Percentiles rank a stretch among this genome's conserved stretches.
Evolutionary conservation across 2,329 filamentous ascomycete genomes (phyloP).

Genomic region (Colletotrichum simmondsii): DNA sequence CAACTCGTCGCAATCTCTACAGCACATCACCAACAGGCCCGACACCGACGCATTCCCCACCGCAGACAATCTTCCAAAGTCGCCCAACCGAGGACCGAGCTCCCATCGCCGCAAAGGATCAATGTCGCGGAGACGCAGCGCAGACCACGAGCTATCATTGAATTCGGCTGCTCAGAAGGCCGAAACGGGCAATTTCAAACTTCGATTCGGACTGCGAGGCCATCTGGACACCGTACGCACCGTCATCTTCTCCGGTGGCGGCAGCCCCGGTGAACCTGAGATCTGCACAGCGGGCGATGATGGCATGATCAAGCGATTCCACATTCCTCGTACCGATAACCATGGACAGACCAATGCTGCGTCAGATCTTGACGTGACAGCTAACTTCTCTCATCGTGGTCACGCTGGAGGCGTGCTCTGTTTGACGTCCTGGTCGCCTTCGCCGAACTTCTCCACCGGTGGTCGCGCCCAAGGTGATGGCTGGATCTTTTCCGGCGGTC

Average conservation of each 20-base stretch:
- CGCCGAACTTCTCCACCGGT: conserved; percentile 89
- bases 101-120: conserved; percentile 86
- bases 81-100: conserved; percentile 75
- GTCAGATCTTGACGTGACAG: conserved; percentile 89
- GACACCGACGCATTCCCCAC: conserved; percentile 90
- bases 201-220: conserved; percentile 89
- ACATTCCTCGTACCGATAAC: conserved; percentile 84
- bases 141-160: conserved; percentile 72
- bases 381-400: conserved; percentile 94
- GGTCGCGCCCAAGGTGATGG: conserved; percentile 90
- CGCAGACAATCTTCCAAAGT: conserved; percentile 83
- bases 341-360: conserved; percentile 60
- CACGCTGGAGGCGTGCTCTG: conserved; percentile 92
- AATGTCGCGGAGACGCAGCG: conserved; percentile 75
- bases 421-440: conserved; percentile 86
- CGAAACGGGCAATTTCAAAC: conserved; percentile 86
- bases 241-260: conserved; percentile 96
- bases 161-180: conserved; percentile 63
- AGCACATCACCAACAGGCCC: conserved; percentile 71
- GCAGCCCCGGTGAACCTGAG: conserved; percentile 94
- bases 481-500: conserved; percentile 98
- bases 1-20: conserved; percentile 51
- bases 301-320: conserved; percentile 95
- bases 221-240: conserved; percentile 94
- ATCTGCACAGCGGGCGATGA: conserved; percentile 97